Percentiles rank a stretch among this genome's conserved stretches.
Conservation (phyloP, 2,329 filamentous ascomycete genomes). For the Trichothecium sympodiale region DNA sequence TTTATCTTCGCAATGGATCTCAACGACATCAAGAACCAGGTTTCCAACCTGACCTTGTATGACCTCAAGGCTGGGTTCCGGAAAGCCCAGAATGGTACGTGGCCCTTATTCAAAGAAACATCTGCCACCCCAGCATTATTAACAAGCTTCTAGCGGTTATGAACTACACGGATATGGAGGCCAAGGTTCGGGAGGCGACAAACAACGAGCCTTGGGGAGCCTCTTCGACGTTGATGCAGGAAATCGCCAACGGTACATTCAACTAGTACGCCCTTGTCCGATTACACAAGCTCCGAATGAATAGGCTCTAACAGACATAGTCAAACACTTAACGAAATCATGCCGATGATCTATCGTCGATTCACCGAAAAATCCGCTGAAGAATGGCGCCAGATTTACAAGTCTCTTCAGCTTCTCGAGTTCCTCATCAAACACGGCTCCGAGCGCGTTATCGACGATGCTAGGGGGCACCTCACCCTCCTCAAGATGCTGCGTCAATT, state of each 20-base stretch:
- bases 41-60: conserved; percentile 87
- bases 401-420: conserved; percentile 90
- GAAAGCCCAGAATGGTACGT: conserved; percentile 88
- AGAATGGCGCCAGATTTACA: conserved; percentile 99
- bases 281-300: background rate
- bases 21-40: conserved; percentile 72
- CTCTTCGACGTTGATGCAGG: conserved; percentile 79
- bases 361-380: conserved; percentile 98
- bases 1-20: conserved; percentile 61
- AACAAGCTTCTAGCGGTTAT: conserved; percentile 61
- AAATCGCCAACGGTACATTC: conserved; percentile 95
- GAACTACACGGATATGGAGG: conserved; percentile 95
- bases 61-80: conserved; percentile 90
- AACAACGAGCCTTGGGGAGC: conserved; percentile 98
- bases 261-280: conserved; percentile 69
- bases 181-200: conserved; percentile 79
- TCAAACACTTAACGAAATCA: conserved; percentile 95
- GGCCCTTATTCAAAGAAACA: background rate
- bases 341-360: conserved; percentile 99
- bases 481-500: conserved; percentile 98
- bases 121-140: conserved; percentile 10
- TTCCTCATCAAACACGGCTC: conserved; percentile 98
- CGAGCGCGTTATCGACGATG: conserved; percentile 94
- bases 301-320: conserved; percentile 33
- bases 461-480: conserved; percentile 84